Conservation (phyloP, 352 stramenopile genomes). For the Phytophthora pisi region DNA sequence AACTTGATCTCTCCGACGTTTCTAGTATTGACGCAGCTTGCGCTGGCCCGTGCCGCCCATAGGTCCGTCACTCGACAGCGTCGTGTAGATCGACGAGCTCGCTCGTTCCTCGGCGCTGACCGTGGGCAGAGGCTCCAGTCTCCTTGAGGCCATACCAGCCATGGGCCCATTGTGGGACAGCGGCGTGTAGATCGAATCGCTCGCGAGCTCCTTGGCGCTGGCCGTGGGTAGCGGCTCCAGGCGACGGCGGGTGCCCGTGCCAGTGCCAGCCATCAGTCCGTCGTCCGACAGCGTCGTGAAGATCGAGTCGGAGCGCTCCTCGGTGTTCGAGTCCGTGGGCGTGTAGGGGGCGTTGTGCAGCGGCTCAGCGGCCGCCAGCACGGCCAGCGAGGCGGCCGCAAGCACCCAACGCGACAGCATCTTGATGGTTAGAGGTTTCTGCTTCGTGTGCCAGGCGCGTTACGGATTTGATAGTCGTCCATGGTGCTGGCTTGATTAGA, state of each 20-base stretch:
- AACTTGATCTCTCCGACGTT: background rate
- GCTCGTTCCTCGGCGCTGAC: slow-evolving; percentile 20
- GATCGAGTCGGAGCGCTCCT: slow-evolving; percentile 38
- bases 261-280: slow-evolving; percentile 37
- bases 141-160: slow-evolving; percentile 22
- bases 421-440: slow-evolving; percentile 13
- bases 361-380: slow-evolving; percentile 7
- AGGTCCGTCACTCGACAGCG: slow-evolving; percentile 34
- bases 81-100: slow-evolving; percentile 35
- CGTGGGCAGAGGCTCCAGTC: slow-evolving; percentile 9
- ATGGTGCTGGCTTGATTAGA: slow-evolving; percentile 3
- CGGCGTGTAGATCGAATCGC: slow-evolving; percentile 36
- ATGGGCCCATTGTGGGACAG: slow-evolving; percentile 42
- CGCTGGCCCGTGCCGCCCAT: slow-evolving; percentile 34
- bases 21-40: slow-evolving; percentile 22
- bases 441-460: slow-evolving; percentile 4
- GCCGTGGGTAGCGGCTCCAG: slow-evolving; percentile 4
- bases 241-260: slow-evolving; percentile 7
- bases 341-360: slow-evolving; percentile 36
- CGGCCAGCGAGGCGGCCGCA: slow-evolving; percentile 6
- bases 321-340: slow-evolving; percentile 30
- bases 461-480: background rate
- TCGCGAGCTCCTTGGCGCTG: slow-evolving; percentile 34
- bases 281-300: slow-evolving; percentile 40
- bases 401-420: slow-evolving; percentile 20